phyloP scores from a whole-genome alignment of 257 asterid genomes.

The Solanum clarkiae region DNA sequence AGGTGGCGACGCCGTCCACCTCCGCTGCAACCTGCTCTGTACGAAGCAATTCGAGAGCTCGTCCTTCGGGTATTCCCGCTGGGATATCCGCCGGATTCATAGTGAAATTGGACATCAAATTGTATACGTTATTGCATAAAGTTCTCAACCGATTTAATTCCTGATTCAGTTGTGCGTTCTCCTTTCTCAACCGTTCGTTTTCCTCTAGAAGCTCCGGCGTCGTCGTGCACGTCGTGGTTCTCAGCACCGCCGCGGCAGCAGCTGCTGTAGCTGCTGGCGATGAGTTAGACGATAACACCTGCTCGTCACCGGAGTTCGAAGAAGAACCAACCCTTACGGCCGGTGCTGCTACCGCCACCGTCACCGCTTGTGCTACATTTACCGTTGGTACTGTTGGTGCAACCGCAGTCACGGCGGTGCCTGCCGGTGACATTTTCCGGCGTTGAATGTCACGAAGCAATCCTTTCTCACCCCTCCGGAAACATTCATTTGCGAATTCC shows the following conservation, averaged over 20 bases:
- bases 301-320: constrained; percentile 65
- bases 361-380: constrained; percentile 7
- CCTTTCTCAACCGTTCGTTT: constrained; percentile 55
- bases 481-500: constrained; percentile 78
- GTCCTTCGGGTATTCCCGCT: constrained; percentile 13
- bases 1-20: constrained; percentile 6
- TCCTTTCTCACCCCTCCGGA: constrained; percentile 48
- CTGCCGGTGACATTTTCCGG: constrained; percentile 44
- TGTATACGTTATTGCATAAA: constrained; percentile 42
- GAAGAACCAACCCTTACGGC: constrained; percentile 33
- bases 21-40: constrained; percentile 4
- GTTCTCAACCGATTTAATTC: constrained; percentile 38
- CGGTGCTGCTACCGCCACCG: constrained; percentile 13
- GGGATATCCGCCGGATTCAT: constrained; percentile 12
- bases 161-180: constrained; percentile 40
- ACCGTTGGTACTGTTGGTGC: neutral
- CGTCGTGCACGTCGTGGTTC: constrained; percentile 16
- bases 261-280: constrained; percentile 34
- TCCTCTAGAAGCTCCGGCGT: constrained; percentile 50
- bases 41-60: constrained; percentile 8
- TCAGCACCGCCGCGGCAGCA: constrained; percentile 5
- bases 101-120: constrained; percentile 43
- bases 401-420: neutral
- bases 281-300: constrained; percentile 66
- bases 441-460: constrained; percentile 63